These are phyloP conservation scores for Colletotrichum acutatum DNA, from an alignment of 2,329 filamentous ascomycete species.

Conservation along the genomic window DNA sequence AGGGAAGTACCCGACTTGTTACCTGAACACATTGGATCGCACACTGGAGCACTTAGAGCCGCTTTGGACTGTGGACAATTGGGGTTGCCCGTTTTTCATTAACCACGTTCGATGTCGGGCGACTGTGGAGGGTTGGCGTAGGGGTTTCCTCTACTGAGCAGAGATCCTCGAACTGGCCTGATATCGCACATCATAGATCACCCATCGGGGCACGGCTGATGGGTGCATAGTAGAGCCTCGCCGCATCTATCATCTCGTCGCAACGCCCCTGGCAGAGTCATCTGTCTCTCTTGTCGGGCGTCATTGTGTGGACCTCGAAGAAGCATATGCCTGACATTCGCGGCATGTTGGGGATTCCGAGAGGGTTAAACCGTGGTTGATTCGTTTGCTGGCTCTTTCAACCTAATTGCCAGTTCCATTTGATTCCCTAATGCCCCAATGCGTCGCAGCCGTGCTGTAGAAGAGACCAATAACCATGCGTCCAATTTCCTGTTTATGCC, in stretches of 20 bases:
- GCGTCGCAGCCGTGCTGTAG: constrained; percentile 22
- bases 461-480: constrained; percentile 27
- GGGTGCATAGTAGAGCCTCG: not conserved
- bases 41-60: not conserved
- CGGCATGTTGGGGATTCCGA: not conserved
- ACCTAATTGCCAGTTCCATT: constrained; percentile 13
- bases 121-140: not conserved
- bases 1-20: not conserved
- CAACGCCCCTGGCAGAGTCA: not conserved
- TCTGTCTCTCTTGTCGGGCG: not conserved
- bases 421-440: constrained; percentile 23
- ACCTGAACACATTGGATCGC: not conserved
- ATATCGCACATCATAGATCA: not conserved
- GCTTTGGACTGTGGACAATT: not conserved
- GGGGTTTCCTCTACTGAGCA: not conserved
- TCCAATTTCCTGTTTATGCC: constrained; percentile 64
- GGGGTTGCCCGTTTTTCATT: not conserved
- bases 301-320: not conserved
- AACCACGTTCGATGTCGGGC: not conserved
- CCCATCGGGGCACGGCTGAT: not conserved
- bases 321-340: not conserved
- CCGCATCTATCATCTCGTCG: not conserved
- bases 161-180: not conserved
- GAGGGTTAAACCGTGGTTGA: constrained; percentile 19
- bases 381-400: constrained; percentile 28